Evolutionary conservation across 192 early-diverging fungal genomes (phyloP).

Genomic region (Coemansia nantahalensis): DNA sequence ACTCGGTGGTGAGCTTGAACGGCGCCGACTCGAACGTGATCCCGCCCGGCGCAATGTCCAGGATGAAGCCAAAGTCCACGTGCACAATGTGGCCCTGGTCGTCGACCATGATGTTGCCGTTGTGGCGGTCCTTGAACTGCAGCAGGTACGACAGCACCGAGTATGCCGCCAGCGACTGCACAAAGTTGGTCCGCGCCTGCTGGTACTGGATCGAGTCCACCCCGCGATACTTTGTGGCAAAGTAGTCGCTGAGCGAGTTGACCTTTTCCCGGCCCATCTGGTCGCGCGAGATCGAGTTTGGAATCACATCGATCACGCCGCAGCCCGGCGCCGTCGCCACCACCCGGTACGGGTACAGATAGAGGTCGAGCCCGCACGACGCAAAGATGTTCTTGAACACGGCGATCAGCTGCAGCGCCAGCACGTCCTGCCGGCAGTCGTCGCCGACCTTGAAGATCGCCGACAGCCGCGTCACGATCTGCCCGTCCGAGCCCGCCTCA

Average conservation of each 20-base stretch:
- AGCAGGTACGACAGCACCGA: constrained; percentile 91
- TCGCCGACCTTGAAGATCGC: constrained; percentile 99
- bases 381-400: constrained; percentile 97
- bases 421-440: constrained; percentile 98
- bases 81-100: constrained; percentile 94
- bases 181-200: constrained; percentile 91
- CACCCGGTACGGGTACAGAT: constrained; percentile 94
- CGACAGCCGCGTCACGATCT: constrained; percentile 63
- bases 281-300: constrained; percentile 93
- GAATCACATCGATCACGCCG: constrained; percentile 99
- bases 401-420: constrained; percentile 96
- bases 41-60: constrained; percentile 98
- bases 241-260: constrained; percentile 96
- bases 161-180: constrained; percentile 93
- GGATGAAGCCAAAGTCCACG: constrained; percentile 99
- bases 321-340: constrained; percentile 97
- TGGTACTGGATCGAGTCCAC: constrained; percentile 88
- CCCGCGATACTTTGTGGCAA: constrained; percentile 85
- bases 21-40: constrained; percentile 93
- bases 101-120: constrained; percentile 99
- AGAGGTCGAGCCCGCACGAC: constrained; percentile 87
- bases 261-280: constrained; percentile 98
- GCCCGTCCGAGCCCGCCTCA: background rate
- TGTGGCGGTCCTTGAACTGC: constrained; percentile 98
- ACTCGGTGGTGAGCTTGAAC: constrained; percentile 97